These are phyloP conservation scores for Diutina mesorugosa DNA, from an alignment of 1,139 yeast species.

Conservation along the genomic window DNA sequence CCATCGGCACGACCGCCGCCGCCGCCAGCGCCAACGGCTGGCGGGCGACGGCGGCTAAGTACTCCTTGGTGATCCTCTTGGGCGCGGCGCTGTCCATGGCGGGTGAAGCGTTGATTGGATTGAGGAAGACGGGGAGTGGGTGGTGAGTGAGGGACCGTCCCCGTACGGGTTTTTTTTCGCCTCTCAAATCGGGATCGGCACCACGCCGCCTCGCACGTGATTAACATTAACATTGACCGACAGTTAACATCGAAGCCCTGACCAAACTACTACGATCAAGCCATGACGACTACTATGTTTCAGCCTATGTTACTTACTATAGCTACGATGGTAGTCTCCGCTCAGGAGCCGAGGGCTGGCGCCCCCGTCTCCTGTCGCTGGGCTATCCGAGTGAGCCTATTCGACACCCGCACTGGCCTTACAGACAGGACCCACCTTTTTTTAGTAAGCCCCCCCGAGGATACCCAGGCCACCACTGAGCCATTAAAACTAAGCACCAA, in stretches of 20 bases:
- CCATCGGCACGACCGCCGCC: conserved; percentile 21
- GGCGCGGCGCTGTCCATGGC: background rate
- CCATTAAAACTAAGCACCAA: too few relatives aligned
- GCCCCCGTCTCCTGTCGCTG: background rate
- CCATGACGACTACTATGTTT: too few relatives aligned
- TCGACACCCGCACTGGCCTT: background rate
- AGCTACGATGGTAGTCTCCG: too few relatives aligned
- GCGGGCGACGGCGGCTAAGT: conserved; percentile 23
- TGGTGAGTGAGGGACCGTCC: background rate
- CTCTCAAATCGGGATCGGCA: background rate
- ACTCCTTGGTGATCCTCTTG: conserved; percentile 28
- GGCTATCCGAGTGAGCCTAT: background rate
- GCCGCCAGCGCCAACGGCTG: conserved; percentile 23
- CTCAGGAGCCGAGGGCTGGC: too few relatives aligned
- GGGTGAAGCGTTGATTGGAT: background rate
- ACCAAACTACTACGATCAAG: too few relatives aligned
- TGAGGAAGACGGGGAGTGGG: background rate
- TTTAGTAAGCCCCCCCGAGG: background rate
- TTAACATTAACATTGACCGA: too few relatives aligned
- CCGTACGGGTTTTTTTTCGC: background rate
- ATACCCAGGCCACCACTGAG: too few relatives aligned
- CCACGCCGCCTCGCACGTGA: background rate
- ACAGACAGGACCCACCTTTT: background rate
- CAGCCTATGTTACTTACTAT: too few relatives aligned
- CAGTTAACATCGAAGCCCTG: too few relatives aligned